Evolutionary conservation across 768 basidiomycete genomes (phyloP).

Genomic region (Lactifluus hygrophoroides): DNA sequence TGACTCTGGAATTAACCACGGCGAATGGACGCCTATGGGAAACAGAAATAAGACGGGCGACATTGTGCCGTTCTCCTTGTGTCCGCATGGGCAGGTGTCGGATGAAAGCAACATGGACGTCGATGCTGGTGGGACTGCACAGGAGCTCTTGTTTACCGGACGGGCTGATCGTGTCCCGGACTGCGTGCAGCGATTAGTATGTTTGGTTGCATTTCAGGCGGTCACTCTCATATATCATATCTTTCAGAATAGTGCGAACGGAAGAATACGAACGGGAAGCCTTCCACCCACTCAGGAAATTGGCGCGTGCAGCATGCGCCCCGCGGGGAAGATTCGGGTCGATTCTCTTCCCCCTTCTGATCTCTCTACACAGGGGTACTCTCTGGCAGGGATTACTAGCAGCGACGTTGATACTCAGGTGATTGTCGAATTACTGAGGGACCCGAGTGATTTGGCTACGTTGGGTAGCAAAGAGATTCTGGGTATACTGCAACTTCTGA

Average conservation of each 20-base stretch:
- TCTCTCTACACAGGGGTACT: slow-evolving; percentile 3
- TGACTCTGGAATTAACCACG: slow-evolving; percentile 10
- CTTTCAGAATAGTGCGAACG: slow-evolving; percentile 5
- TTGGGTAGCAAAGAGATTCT: slow-evolving; percentile 40
- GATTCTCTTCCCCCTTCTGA: slow-evolving; percentile 20
- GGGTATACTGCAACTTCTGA: slow-evolving; percentile 27
- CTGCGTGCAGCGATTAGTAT: slow-evolving; percentile 13
- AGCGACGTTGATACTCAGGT: slow-evolving; percentile 34
- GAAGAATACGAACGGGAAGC: neutral
- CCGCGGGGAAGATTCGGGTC: neutral
- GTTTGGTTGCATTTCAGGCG: neutral
- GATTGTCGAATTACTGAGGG: slow-evolving; percentile 28
- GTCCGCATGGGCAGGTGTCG: slow-evolving; percentile 24
- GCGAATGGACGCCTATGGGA: slow-evolving; percentile 42
- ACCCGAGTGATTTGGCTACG: slow-evolving; percentile 7
- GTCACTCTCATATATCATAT: neutral
- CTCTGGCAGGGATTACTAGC: slow-evolving; percentile 9
- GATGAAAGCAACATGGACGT: slow-evolving; percentile 33
- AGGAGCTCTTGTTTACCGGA: slow-evolving; percentile 18
- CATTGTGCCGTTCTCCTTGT: slow-evolving; percentile 36
- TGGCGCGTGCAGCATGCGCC: neutral
- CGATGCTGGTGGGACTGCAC: slow-evolving; percentile 39
- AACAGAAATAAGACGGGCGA: slow-evolving; percentile 46
- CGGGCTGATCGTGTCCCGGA: slow-evolving; percentile 13
- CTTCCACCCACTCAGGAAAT: slow-evolving; percentile 23